Evolutionary conservation across 192 early-diverging fungal species (phyloP).

Genomic region (Backusella tuberculispora): DNA sequence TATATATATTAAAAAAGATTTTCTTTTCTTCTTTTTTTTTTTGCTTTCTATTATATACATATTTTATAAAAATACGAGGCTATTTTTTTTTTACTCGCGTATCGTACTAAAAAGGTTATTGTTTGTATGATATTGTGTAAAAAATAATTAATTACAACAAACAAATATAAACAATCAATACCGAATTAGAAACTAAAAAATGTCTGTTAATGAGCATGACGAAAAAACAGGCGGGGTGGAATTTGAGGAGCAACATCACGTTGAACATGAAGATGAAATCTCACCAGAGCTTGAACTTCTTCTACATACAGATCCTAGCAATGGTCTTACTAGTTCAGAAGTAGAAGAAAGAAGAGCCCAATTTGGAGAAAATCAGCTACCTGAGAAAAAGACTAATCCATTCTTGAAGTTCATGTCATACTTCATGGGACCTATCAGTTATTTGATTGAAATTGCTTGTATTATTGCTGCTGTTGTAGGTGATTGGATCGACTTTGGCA

Average conservation of each 20-base stretch:
- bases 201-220: conserved; percentile 22
- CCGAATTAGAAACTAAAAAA: background rate
- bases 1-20: background rate
- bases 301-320: conserved; percentile 74
- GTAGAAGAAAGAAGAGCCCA: conserved; percentile 67
- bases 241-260: conserved; percentile 74
- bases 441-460: conserved; percentile 88
- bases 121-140: conserved; percentile 8
- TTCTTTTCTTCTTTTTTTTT: background rate
- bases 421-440: conserved; percentile 89
- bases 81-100: conserved; percentile 5
- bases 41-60: background rate
- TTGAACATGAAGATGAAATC: conserved; percentile 77
- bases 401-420: conserved; percentile 85
- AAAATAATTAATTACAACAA: conserved; percentile 6
- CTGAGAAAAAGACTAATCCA: conserved; percentile 85
- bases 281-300: conserved; percentile 81
- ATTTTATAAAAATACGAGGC: background rate
- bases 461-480: conserved; percentile 72
- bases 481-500: conserved; percentile 83
- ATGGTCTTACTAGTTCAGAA: conserved; percentile 80
- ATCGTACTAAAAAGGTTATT: background rate
- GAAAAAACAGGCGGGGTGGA: conserved; percentile 56
- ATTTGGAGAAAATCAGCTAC: conserved; percentile 84
- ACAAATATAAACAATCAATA: background rate